phyloP scores from a whole-genome alignment of 2,329 filamentous ascomycete species.

The Cercospora sojina region DNA sequence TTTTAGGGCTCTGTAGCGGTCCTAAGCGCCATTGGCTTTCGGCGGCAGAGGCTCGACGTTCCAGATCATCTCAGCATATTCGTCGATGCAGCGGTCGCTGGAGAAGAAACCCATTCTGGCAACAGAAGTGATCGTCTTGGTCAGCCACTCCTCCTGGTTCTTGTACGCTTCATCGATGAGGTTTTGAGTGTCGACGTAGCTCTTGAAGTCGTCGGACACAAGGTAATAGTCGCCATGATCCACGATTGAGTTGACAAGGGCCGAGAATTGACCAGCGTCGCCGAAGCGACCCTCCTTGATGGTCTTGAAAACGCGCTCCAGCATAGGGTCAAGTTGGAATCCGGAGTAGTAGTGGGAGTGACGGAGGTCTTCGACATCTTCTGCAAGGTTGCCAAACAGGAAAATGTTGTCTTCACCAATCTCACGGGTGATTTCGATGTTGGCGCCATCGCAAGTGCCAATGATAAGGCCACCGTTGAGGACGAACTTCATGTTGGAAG shows the following conservation, averaged over 20 bases:
- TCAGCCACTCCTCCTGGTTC: conserved; percentile 89
- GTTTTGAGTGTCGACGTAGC: conserved; percentile 85
- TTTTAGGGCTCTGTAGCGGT: not conserved
- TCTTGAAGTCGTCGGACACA: conserved; percentile 95
- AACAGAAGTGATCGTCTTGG: conserved; percentile 84
- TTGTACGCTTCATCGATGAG: conserved; percentile 90
- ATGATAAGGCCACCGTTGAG: conserved; percentile 97
- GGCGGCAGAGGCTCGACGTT: conserved; percentile 77
- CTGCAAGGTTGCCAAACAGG: conserved; percentile 92
- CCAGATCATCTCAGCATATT: conserved; percentile 97
- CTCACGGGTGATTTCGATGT: conserved; percentile 90
- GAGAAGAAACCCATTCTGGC: conserved; percentile 94
- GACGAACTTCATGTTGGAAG: conserved; percentile 99
- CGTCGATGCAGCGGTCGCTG: conserved; percentile 90
- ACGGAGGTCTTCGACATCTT: conserved; percentile 94
- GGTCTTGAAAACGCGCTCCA: conserved; percentile 76
- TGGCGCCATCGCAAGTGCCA: conserved; percentile 95
- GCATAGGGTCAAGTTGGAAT: conserved; percentile 72
- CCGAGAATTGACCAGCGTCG: conserved; percentile 72
- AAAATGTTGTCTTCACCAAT: conserved; percentile 97
- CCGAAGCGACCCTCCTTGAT: conserved; percentile 83
- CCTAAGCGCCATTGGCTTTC: conserved; percentile 15
- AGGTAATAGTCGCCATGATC: conserved; percentile 98
- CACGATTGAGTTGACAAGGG: conserved; percentile 78
- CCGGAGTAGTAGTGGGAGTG: conserved; percentile 82